Percentiles rank a stretch among this genome's conserved stretches.
phyloP scores from a whole-genome alignment of 148 eudicot genomes.

The Dysphania ambrosioides region DNA sequence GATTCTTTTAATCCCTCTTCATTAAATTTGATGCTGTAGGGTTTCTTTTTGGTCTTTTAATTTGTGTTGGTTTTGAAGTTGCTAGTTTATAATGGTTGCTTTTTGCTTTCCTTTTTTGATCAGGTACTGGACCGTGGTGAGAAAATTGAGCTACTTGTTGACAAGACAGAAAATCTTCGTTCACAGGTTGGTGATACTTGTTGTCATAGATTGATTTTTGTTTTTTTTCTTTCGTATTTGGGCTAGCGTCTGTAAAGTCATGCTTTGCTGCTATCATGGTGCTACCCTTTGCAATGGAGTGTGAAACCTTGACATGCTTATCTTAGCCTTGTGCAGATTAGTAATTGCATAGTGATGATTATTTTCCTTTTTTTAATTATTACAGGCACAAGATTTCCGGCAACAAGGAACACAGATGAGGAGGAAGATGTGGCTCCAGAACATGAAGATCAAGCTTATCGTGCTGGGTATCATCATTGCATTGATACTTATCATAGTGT shows the following conservation, averaged over 20 bases:
- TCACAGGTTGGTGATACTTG: slow-evolving; percentile 39
- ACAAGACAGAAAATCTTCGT: slow-evolving; percentile 53
- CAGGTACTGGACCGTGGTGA: slow-evolving; percentile 57
- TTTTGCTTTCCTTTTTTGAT: not conserved
- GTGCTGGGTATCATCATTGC: slow-evolving; percentile 50
- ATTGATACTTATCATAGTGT: slow-evolving; percentile 45
- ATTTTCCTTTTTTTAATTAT: not conserved
- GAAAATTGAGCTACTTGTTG: slow-evolving; percentile 54
- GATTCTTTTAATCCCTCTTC: not conserved
- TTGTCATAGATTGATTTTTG: not conserved
- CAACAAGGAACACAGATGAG: slow-evolving; percentile 46
- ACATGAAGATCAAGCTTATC: slow-evolving; percentile 53
- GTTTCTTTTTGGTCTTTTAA: not conserved
- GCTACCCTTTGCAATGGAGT: not conserved
- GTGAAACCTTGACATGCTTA: no score
- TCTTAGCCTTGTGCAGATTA: no score
- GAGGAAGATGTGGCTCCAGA: slow-evolving; percentile 57
- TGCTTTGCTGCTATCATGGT: not conserved
- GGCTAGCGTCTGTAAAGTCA: no score
- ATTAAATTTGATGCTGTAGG: not conserved
- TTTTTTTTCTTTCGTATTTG: no score
- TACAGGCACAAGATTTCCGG: slow-evolving; percentile 47
- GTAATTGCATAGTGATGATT: not conserved
- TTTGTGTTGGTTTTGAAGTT: not conserved
- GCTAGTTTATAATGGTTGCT: no score